A percentile compares a stretch with the other conserved stretches of the same genome.
Evolutionary conservation across 352 stramenopile species (phyloP).

Genomic region (Aphanomyces astaci): DNA sequence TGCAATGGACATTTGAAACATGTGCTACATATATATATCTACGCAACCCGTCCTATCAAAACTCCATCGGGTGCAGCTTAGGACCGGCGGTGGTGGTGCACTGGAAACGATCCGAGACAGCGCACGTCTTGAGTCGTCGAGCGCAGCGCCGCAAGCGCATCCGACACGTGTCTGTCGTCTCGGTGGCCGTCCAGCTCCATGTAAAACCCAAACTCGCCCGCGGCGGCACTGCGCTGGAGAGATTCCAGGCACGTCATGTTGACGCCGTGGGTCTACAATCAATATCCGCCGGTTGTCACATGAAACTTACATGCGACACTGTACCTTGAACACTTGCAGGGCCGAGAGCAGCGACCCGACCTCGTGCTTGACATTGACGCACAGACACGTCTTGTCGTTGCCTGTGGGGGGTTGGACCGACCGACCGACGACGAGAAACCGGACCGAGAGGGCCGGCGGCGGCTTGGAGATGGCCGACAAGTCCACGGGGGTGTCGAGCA

Average conservation of each 20-base stretch:
- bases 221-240: slow-evolving; percentile 58
- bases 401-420: slow-evolving; percentile 51
- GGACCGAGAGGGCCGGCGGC: slow-evolving; percentile 33
- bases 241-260: slow-evolving; percentile 82
- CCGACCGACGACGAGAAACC: slow-evolving; percentile 71
- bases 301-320: background rate
- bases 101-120: slow-evolving; percentile 74
- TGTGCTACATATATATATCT: no score
- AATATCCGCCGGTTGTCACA: no score
- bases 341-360: slow-evolving; percentile 74
- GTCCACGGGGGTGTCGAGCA: slow-evolving; percentile 25
- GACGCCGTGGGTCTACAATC: slow-evolving; percentile 41
- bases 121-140: slow-evolving; percentile 51
- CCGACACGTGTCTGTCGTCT: slow-evolving; percentile 52
- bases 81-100: slow-evolving; percentile 16
- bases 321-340: slow-evolving; percentile 70
- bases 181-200: slow-evolving; percentile 73
- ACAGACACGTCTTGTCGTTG: slow-evolving; percentile 75
- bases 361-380: slow-evolving; percentile 81
- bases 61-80: no score
- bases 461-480: background rate
- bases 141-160: slow-evolving; percentile 48
- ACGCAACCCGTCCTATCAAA: no score
- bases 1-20: no score
- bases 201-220: slow-evolving; percentile 79